Base-by-base conservation (phyloP, 2,329 filamentous ascomycete genomes). In the Drechslerella dactyloides region DNA sequence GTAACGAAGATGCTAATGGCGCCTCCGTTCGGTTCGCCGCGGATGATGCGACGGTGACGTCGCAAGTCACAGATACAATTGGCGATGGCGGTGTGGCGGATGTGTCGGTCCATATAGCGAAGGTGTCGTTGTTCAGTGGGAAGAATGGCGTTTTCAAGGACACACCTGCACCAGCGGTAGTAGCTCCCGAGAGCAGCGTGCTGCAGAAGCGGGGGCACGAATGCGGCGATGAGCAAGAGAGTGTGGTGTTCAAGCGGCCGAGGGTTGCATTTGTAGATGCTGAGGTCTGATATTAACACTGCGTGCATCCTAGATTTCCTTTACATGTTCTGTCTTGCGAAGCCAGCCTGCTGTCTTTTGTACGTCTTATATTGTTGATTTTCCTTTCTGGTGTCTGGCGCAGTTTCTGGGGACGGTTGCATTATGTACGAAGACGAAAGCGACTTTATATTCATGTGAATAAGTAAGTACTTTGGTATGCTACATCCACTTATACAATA, bases 241-340 rank as follows among this genome's bases (percentile, higher is more conserved):
- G 13, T 8, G 33, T 54, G 11, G 56, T 54, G 1, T 62, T 62
- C 23, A 62, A 62, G 24, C 6, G 37, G 23, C 35, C 46, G 2
- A 62, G 53, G 27, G 27, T 33, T 33, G 27, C 27, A 51, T 62
- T 62, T 54, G 50, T 62, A 2, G 58, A 62, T 62, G 37, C 58
- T 7, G 37, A 54, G 30, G 58, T 62, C 48, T 62, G 35, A 33
- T 33, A 8, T 33, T 33, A 33, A 3, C 27, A 4, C 4, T 33
- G 27, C 8, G 27, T 33, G 4, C 8, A 4, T 33, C 4, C 27
- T 3, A 3, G 27, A 4, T 33, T 33, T 4, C 27, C 4, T 33
- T 4, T 33, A 33, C 8, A 33, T 33, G 3, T 4, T 33, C 27
- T 3, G 3, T 33, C 27, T 33, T n/a, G n/a, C n/a, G n/a, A n/a